phyloP scores from a whole-genome alignment of 2,329 filamentous ascomycete species.

The Boeremia exigua region DNA sequence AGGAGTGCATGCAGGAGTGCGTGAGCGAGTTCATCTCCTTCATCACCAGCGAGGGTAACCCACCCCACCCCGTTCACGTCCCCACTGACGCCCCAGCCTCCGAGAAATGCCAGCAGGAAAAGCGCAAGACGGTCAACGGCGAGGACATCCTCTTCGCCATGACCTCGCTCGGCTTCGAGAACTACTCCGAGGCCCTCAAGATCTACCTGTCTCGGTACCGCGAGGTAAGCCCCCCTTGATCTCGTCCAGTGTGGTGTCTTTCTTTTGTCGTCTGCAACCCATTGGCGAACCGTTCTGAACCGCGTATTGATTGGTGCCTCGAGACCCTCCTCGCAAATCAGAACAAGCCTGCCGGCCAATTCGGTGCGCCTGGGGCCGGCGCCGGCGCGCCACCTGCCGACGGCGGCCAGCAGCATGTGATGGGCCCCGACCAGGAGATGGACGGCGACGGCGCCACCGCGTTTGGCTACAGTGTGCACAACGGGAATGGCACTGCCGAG shows the following conservation, averaged over 20 bases:
- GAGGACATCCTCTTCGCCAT: constrained; percentile 99
- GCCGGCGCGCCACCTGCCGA: constrained; percentile 45
- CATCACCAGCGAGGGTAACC: constrained; percentile 94
- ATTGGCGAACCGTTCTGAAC: constrained; percentile 55
- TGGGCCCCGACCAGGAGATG: constrained; percentile 53
- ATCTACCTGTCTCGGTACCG: constrained; percentile 98
- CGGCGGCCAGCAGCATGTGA: constrained; percentile 50
- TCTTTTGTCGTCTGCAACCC: constrained; percentile 47
- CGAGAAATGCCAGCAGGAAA: constrained; percentile 99
- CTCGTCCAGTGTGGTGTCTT: constrained; percentile 26
- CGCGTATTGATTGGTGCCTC: constrained; percentile 60
- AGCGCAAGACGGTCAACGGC: constrained; percentile 98
- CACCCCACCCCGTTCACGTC: not conserved
- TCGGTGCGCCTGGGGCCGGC: constrained; percentile 43
- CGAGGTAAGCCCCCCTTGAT: constrained; percentile 73
- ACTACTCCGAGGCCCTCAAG: constrained; percentile 96
- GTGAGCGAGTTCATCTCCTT: constrained; percentile 99
- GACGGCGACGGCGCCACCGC: constrained; percentile 50
- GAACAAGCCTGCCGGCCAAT: constrained; percentile 58
- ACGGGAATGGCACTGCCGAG: constrained; percentile 48
- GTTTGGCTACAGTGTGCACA: constrained; percentile 51
- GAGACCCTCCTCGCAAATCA: constrained; percentile 81
- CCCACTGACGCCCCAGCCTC: constrained; percentile 68
- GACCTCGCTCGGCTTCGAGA: constrained; percentile 98
- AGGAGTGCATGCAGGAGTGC: constrained; percentile 99